Conservation (phyloP, 768 basidiomycete genomes). For the Russula virescens region DNA sequence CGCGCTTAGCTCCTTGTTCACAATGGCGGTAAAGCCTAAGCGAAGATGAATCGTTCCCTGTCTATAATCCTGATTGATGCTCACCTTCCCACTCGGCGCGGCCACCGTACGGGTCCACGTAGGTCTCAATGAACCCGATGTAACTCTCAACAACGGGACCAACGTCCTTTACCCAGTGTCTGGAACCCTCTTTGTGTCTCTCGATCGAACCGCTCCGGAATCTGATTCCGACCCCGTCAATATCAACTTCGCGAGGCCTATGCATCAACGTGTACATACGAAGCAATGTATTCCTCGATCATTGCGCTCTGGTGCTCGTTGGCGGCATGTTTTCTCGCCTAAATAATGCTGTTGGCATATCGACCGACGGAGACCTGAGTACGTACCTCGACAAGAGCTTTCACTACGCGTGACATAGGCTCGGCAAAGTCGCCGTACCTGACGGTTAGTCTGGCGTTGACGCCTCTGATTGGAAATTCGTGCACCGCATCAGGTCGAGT, state of each 20-base stretch:
- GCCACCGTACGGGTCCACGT: constrained; percentile 82
- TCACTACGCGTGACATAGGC: constrained; percentile 47
- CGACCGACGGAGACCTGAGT: background rate
- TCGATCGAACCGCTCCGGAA: constrained; percentile 76
- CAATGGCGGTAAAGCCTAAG: constrained; percentile 79
- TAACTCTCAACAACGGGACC: constrained; percentile 87
- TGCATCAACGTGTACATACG: constrained; percentile 39
- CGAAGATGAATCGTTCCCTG: background rate
- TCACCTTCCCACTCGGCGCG: constrained; percentile 90
- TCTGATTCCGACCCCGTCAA: constrained; percentile 32
- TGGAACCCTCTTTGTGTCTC: constrained; percentile 73
- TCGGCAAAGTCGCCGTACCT: constrained; percentile 72
- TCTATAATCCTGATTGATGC: background rate
- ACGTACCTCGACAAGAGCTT: constrained; percentile 53
- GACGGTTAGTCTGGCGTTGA: constrained; percentile 50
- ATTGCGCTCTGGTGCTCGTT: constrained; percentile 69
- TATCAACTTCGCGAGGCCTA: background rate
- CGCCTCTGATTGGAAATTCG: constrained; percentile 39
- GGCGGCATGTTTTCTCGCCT: constrained; percentile 71
- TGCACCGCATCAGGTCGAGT: constrained; percentile 38
- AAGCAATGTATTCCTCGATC: constrained; percentile 74
- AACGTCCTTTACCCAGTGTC: constrained; percentile 79
- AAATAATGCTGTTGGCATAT: background rate
- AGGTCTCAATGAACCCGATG: constrained; percentile 78
- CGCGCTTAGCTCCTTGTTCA: constrained; percentile 75